Evolutionary conservation across 805 yeast species (phyloP).

Genomic region (Nakazawaea pomicola): DNA sequence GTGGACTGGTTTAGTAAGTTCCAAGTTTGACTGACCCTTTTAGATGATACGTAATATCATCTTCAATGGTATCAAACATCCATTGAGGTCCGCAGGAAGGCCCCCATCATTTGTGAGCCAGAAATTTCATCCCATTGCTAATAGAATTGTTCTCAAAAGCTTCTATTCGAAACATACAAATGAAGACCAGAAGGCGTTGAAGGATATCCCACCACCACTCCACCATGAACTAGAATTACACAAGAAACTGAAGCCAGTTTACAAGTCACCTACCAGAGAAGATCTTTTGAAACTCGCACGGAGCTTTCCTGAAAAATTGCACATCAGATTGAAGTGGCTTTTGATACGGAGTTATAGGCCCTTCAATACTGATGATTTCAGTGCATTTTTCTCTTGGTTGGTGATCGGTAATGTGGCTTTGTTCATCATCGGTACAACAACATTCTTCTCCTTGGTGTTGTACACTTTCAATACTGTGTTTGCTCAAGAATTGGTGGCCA

Average conservation of each 20-base stretch:
- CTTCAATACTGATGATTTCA: slow-evolving; percentile 85
- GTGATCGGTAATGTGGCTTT: slow-evolving; percentile 81
- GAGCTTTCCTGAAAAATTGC: slow-evolving; percentile 13
- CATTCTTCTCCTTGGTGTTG: slow-evolving; percentile 77
- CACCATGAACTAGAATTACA: not conserved
- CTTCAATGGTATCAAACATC: not conserved
- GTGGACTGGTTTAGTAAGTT: no score
- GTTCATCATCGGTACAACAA: slow-evolving; percentile 84
- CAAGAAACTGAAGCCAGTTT: not conserved
- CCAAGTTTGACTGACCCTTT: no score
- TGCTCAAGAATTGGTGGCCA: slow-evolving; percentile 85
- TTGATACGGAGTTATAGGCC: slow-evolving; percentile 75
- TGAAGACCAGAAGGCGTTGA: not conserved
- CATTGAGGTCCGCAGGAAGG: not conserved
- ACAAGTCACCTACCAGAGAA: slow-evolving; percentile 12
- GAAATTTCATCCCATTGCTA: no score
- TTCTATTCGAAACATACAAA: no score
- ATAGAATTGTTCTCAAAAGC: not conserved
- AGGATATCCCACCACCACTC: not conserved
- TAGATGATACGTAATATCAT: not conserved
- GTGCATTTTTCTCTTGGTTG: slow-evolving; percentile 89
- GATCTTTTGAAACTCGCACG: slow-evolving; percentile 13
- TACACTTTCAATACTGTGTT: slow-evolving; percentile 77
- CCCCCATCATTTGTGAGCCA: no score
- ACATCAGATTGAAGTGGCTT: slow-evolving; percentile 58